phyloP scores from a whole-genome alignment of 495 filamentous ascomycete species.

The Penicillium goetzii region DNA sequence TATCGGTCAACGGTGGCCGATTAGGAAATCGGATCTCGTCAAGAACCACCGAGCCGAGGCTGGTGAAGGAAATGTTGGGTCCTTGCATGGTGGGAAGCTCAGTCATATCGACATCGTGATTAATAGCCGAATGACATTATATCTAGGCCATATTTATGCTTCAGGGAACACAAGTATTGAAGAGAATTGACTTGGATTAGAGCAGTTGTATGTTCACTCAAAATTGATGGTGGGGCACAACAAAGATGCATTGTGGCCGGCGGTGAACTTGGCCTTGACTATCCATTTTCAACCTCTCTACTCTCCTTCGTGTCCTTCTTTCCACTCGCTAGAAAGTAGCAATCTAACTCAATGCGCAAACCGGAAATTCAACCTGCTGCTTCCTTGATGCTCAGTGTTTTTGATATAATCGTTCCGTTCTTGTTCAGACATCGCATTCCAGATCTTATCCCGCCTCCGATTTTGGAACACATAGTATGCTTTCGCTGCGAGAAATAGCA shows the following conservation, averaged over 20 bases:
- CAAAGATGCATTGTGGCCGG: background rate
- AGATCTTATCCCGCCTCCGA: slow-evolving; percentile 29
- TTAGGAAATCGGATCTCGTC: slow-evolving; percentile 38
- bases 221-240: slow-evolving; percentile 4
- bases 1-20: slow-evolving; percentile 28
- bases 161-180: background rate
- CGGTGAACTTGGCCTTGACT: background rate
- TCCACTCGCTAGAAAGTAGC: background rate
- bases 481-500: slow-evolving; percentile 35
- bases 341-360: background rate
- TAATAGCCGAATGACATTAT: background rate
- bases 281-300: background rate
- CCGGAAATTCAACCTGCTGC: background rate
- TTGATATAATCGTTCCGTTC: slow-evolving; percentile 21
- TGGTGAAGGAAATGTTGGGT: slow-evolving; percentile 23
- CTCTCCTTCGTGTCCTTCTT: background rate
- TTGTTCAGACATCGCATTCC: slow-evolving; percentile 18
- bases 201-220: background rate
- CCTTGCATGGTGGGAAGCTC: background rate
- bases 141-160: background rate
- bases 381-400: background rate
- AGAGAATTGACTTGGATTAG: background rate
- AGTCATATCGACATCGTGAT: background rate
- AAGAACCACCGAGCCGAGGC: slow-evolving; percentile 41
- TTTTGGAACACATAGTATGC: slow-evolving; percentile 43